phyloP scores from a whole-genome alignment of 2,329 filamentous ascomycete genomes.

The Capronia coronata region DNA sequence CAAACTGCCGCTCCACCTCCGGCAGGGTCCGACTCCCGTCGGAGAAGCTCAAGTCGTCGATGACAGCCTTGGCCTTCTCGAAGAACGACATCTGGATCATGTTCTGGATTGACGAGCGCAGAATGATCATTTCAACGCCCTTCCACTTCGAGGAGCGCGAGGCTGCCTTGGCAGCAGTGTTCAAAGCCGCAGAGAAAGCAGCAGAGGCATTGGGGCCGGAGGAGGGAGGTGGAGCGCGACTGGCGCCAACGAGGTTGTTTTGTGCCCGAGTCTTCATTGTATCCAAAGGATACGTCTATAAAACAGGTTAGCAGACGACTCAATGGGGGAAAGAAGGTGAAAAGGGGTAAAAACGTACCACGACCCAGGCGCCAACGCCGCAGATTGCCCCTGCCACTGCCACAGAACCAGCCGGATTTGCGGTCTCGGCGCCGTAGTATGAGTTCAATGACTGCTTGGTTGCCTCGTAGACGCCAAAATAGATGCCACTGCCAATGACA shows the following conservation, averaged over 20 bases:
- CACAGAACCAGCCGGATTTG: conserved; percentile 38
- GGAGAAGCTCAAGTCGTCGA: conserved; percentile 36
- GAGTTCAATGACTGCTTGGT: conserved; percentile 43
- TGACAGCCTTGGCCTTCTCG: conserved; percentile 41
- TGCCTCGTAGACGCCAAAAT: conserved; percentile 44
- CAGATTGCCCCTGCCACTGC: conserved; percentile 43
- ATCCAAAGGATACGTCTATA: conserved; percentile 44
- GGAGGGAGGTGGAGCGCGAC: neutral
- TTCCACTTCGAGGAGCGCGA: conserved; percentile 43
- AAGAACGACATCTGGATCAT: conserved; percentile 45
- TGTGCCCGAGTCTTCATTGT: conserved; percentile 46
- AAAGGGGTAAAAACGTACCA: conserved; percentile 33
- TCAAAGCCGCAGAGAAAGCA: conserved; percentile 7
- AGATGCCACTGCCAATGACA: conserved; percentile 42
- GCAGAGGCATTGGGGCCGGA: conserved; percentile 2
- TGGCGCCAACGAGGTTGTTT: conserved; percentile 38
- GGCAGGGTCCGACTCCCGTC: conserved; percentile 26
- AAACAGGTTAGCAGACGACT: conserved; percentile 2
- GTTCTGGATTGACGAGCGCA: conserved; percentile 44
- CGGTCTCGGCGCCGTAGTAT: conserved; percentile 39
- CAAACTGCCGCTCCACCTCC: conserved; percentile 26
- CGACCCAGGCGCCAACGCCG: conserved; percentile 44
- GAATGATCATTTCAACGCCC: conserved; percentile 43
- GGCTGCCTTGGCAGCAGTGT: conserved; percentile 30
- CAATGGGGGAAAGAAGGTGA: neutral